Base-by-base conservation (phyloP, 1,284 basidiomycete species). In the Leccinum solheimii region DNA sequence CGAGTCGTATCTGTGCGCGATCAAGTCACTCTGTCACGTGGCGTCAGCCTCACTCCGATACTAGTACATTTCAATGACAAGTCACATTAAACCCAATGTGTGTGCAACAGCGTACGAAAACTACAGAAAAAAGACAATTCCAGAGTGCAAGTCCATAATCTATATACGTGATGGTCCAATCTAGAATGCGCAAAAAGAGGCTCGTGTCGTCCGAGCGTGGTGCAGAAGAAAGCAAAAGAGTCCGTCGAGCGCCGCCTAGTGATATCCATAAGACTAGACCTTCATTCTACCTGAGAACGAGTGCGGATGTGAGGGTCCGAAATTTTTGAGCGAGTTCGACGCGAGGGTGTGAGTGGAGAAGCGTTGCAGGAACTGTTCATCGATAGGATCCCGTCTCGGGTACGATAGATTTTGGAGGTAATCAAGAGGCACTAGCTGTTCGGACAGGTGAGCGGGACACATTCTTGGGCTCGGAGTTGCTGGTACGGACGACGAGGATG, bases 401-500 rank as follows among this genome's bases (percentile, higher is more conserved):
- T 76, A 79, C 14, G 82, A 73, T 19, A 80, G 75, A 57, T 75
- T 80, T 69, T 85, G 80, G 13, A 88, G 82, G 60, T 84, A 80
- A 69, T 87, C 84, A 30, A 87, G 77, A 19, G 86, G 86, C 5
- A 88, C 86, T 2, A 87, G 78, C 53, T 80, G 76, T 56, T 74
- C 77, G 3, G 74, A 68, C 52, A 69, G 63, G 59, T 71, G 66
- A 66, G 67, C 56, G 38, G 72, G 63, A 56, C 63, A 60, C 59
- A 74, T 55, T 60, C 69, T 62, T 58, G 75, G 75, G 49, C 74
- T 76, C 2, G 73, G 73, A 1, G 76, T 77, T 1, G 67, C 64
- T 5, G 71, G 74, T 45, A 64, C 65, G 53, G 72, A 73, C 0
- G 75, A 76, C 2, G 71, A 64, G 0, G 73, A 73, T 0, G 72